Evolutionary conservation across 2,329 filamentous ascomycete genomes (phyloP), one percentile per base, ranked within the genome.

Genomic region (Bipolaris victoriae): DNA sequence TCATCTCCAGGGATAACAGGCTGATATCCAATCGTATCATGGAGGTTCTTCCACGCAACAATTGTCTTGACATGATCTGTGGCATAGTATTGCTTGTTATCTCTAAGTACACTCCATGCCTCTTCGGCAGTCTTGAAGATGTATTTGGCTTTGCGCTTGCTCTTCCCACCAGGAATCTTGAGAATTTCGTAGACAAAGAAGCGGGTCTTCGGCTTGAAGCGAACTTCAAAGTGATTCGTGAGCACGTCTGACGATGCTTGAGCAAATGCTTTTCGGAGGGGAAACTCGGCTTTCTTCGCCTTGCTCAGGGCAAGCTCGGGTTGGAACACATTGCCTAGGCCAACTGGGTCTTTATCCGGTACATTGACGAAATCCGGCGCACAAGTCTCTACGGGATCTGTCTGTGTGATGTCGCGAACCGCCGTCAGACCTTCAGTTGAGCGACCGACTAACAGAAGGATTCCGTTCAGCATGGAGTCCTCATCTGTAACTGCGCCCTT

Each of bases 171-270:
- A 24, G 16, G 18, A 3, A 51, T 41, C 9, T 44, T 35, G 20
- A 49, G 18, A 4, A 57, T 37, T 24, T 57, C 43, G 11, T 57
- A 57, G 7, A 48, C 29, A n/a, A 44, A 52, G 26, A 57, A 49
- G 36, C 41, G 26, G 5, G 18, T 44, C 15, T 24, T 24, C 7
- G 49, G 16, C 16, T 31, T 24, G 24, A 55, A 24, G 10, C 33
- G 10, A 22, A 43, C 26, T 37, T 55, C 52, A 51, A 66, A 66
- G 37, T 66, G 63, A 36, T 66, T 66, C 13, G 50, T 45, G 20
- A 58, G 37, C 13, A 9, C 46, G 15, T 49, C 43, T 13, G 43
- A 45, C 7, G 43, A 45, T 11, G 43, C 10, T 7, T 24, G 24
- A 45, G 43, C 43, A 45, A 45, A 45, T 16, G n/a, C 43, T 20